Evolutionary conservation across 1,139 yeast species (phyloP).

Genomic region (Yamadazyma triangularis): DNA sequence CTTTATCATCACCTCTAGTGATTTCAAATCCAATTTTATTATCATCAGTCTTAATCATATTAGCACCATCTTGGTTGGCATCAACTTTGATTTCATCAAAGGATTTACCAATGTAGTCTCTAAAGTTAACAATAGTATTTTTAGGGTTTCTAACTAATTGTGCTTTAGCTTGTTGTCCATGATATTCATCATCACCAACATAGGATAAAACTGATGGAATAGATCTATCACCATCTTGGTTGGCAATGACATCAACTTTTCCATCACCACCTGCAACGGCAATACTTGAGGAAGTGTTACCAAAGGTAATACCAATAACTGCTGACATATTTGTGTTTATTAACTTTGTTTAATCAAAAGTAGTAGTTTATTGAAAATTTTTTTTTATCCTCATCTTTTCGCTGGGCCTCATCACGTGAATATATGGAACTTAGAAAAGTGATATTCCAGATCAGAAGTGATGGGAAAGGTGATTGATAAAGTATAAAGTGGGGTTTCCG

Average conservation of each 20-base stretch:
- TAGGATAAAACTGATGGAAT: slow-evolving; percentile 91
- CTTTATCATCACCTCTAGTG: slow-evolving; percentile 41
- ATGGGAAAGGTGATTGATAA: no score
- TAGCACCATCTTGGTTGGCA: slow-evolving; percentile 62
- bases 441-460: no score
- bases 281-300: slow-evolving; percentile 93
- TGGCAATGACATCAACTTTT: slow-evolving; percentile 94
- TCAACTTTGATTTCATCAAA: slow-evolving; percentile 71
- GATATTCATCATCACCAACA: slow-evolving; percentile 93
- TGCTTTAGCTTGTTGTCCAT: slow-evolving; percentile 93
- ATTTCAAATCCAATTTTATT: slow-evolving; percentile 72
- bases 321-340: slow-evolving; percentile 28
- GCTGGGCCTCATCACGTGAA: neutral
- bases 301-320: slow-evolving; percentile 93
- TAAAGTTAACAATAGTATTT: slow-evolving; percentile 85
- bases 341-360: slow-evolving; percentile 1
- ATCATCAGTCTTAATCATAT: slow-evolving; percentile 60
- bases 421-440: no score
- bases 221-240: slow-evolving; percentile 98
- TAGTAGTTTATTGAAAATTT: slow-evolving; percentile 4
- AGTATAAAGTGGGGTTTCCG: no score
- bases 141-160: slow-evolving; percentile 88
- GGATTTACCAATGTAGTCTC: slow-evolving; percentile 83
- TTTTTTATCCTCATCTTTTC: slow-evolving; percentile 4
- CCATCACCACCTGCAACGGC: slow-evolving; percentile 88